Percentiles rank a stretch among this genome's conserved stretches.
These are phyloP conservation scores for Pulveroboletus sp. DNA, from an alignment of 768 basidiomycete genomes.

Conservation along the genomic window DNA sequence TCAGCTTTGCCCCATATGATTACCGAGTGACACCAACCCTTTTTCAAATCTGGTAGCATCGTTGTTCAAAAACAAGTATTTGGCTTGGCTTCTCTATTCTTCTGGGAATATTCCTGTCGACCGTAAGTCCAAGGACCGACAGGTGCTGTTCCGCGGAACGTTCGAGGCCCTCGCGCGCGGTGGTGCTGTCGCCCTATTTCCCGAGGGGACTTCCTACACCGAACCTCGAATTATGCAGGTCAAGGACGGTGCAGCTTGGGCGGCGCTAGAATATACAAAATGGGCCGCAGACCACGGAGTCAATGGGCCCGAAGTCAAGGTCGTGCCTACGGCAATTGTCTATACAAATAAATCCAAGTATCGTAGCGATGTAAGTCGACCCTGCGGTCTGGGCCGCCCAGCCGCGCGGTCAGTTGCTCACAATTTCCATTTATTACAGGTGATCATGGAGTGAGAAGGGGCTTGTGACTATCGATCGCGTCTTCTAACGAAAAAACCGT, in stretches of 20 bases:
- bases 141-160: constrained; percentile 83
- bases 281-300: constrained; percentile 64
- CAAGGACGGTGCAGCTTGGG: constrained; percentile 94
- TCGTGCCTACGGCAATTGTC: constrained; percentile 86
- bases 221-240: constrained; percentile 91
- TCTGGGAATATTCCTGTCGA: constrained; percentile 99
- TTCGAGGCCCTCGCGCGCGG: constrained; percentile 82
- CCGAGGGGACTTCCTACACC: constrained; percentile 92
- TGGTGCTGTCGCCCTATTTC: constrained; percentile 88
- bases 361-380: constrained; percentile 71
- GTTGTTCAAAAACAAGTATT: constrained; percentile 76
- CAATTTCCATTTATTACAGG: constrained; percentile 37
- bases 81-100: constrained; percentile 72
- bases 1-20: constrained; percentile 9
- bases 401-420: constrained; percentile 12
- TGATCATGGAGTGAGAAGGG: constrained; percentile 65
- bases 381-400: constrained; percentile 11
- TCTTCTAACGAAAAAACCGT: constrained; percentile 9
- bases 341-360: constrained; percentile 98
- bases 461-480: not conserved
- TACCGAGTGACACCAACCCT: constrained; percentile 2
- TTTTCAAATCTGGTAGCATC: constrained; percentile 45
- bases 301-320: constrained; percentile 44
- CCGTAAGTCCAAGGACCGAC: constrained; percentile 90
- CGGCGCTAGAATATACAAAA: constrained; percentile 87